phyloP scores from a whole-genome alignment of 2,329 filamentous ascomycete genomes.

The Ceratocystis papillata region DNA sequence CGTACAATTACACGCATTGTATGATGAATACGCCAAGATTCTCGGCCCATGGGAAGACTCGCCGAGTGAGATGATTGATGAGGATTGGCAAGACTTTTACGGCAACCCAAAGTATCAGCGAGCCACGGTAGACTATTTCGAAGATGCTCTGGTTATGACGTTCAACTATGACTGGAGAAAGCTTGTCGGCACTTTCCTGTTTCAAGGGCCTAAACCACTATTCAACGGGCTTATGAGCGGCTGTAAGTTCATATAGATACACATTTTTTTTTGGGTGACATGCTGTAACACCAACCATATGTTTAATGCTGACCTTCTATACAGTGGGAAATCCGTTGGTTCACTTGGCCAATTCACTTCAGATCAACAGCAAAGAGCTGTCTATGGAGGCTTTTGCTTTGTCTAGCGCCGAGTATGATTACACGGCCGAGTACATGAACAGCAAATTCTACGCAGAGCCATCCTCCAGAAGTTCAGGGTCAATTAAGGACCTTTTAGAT shows the following conservation, averaged over 20 bases:
- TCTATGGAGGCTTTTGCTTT: conserved; percentile 80
- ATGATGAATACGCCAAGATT: conserved; percentile 60
- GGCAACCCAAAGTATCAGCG: conserved; percentile 74
- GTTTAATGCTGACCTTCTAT: conserved; percentile 16
- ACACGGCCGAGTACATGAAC: conserved; percentile 58
- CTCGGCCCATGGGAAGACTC: conserved; percentile 75
- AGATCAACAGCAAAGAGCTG: conserved; percentile 73
- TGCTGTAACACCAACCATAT: neutral
- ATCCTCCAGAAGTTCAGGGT: conserved; percentile 48
- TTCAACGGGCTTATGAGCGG: conserved; percentile 71
- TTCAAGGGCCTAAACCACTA: conserved; percentile 62
- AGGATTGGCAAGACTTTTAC: conserved; percentile 79
- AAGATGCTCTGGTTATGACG: conserved; percentile 68
- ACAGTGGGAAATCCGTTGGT: conserved; percentile 84
- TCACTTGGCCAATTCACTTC: conserved; percentile 86
- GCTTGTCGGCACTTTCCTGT: conserved; percentile 65
- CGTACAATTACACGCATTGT: conserved; percentile 65
- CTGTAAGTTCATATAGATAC: conserved; percentile 42
- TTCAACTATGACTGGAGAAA: conserved; percentile 75
- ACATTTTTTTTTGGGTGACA: neutral
- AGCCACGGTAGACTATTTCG: conserved; percentile 89
- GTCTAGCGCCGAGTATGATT: conserved; percentile 47
- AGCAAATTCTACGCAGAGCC: conserved; percentile 58
- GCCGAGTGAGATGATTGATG: conserved; percentile 67
- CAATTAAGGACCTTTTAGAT: conserved; percentile 59